Evolutionary conservation across 352 stramenopile genomes (phyloP).

Genomic region (Pythium brachiatum): DNA sequence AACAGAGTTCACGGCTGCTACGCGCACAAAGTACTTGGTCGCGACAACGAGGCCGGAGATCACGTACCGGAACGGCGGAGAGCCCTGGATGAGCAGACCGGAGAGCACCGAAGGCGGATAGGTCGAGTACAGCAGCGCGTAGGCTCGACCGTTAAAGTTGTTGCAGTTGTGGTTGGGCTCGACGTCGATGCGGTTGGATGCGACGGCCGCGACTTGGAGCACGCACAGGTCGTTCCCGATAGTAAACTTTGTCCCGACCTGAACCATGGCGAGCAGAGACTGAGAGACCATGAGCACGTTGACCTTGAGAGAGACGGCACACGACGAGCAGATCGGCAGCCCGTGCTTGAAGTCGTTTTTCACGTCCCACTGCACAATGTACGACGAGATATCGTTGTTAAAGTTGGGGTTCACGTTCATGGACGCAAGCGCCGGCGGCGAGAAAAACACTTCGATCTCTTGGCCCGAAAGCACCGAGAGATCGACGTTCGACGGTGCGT

Average conservation of each 20-base stretch:
- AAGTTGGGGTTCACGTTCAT: constrained; percentile 60
- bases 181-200: constrained; percentile 24
- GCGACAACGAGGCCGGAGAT: constrained; percentile 63
- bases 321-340: constrained; percentile 42
- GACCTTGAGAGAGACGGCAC: constrained; percentile 40
- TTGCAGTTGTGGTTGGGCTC: constrained; percentile 29
- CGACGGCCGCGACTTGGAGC: constrained; percentile 28
- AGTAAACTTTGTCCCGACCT: constrained; percentile 41
- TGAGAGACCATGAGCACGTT: constrained; percentile 38
- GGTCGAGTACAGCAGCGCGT: constrained; percentile 63
- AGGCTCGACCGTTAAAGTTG: constrained; percentile 45
- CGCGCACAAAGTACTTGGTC: constrained; percentile 89
- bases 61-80: constrained; percentile 78
- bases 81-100: constrained; percentile 59
- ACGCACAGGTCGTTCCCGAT: constrained; percentile 53
- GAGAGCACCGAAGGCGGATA: constrained; percentile 47
- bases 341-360: constrained; percentile 65
- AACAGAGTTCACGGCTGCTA: constrained; percentile 91
- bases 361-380: constrained; percentile 90
- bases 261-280: constrained; percentile 31
- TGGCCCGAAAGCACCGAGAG: constrained; percentile 85
- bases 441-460: constrained; percentile 90
- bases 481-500: constrained; percentile 85
- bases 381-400: constrained; percentile 86
- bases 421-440: constrained; percentile 52